A percentile compares a stretch with the other conserved stretches of the same genome.
phyloP scores from a whole-genome alignment of 1,284 basidiomycete genomes.

The Apiotrichum veenhuisii region DNA sequence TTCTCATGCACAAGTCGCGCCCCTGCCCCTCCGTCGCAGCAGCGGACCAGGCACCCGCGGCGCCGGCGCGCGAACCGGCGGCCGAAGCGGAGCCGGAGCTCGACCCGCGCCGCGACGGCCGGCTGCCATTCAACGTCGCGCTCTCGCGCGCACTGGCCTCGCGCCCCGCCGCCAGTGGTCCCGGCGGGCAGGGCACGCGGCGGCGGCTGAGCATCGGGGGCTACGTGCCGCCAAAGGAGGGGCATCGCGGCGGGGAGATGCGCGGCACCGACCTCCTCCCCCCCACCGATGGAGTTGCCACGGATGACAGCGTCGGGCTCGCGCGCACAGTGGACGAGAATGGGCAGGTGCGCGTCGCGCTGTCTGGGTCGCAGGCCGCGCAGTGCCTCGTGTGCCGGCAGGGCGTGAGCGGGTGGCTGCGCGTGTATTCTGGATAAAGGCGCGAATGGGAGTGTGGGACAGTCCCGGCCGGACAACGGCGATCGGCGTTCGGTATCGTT shows the following conservation, averaged over 20 bases:
- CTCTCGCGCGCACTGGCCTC: slow-evolving; percentile 28
- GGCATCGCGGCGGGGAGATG: slow-evolving; percentile 25
- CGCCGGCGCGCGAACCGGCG: too few relatives aligned
- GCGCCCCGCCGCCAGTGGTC: neutral
- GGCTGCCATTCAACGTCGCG: slow-evolving; percentile 24
- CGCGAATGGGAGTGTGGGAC: too few relatives aligned
- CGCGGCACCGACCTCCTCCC: slow-evolving; percentile 12
- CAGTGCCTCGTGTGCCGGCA: slow-evolving; percentile 17
- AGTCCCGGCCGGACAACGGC: too few relatives aligned
- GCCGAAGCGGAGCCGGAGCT: neutral
- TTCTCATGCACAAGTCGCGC: slow-evolving; percentile 22
- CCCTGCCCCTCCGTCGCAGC: neutral
- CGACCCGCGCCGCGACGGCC: slow-evolving; percentile 1
- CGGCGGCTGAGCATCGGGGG: slow-evolving; percentile 29
- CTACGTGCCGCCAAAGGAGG: slow-evolving; percentile 21
- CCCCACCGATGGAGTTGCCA: neutral
- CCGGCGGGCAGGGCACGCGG: slow-evolving; percentile 6
- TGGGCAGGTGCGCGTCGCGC: slow-evolving; percentile 2
- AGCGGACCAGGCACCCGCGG: neutral
- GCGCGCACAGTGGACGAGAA: neutral
- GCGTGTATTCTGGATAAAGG: slow-evolving; percentile 12
- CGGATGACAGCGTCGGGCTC: neutral
- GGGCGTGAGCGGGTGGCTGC: slow-evolving; percentile 18
- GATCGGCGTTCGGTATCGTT: too few relatives aligned
- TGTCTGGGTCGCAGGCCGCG: neutral